phyloP scores from a whole-genome alignment of 257 asterid genomes.

The Pogostemon cablin region DNA sequence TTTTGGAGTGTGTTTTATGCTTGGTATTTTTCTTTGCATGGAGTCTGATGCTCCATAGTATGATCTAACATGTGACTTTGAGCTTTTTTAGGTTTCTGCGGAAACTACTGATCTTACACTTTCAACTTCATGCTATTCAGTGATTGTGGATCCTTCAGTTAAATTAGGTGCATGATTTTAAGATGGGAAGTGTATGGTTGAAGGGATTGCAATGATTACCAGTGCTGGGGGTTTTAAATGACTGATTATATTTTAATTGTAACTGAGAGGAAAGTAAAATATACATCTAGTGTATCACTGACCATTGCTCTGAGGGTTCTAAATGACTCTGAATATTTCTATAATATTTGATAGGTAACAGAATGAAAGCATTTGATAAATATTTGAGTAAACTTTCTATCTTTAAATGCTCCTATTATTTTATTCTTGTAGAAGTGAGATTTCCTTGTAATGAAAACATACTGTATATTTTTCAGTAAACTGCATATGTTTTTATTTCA shows the following conservation, averaged over 20 bases:
- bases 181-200: slow-evolving; percentile 10
- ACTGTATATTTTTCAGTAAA: slow-evolving; percentile 29
- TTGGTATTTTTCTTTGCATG: background rate
- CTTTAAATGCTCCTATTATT: slow-evolving; percentile 24
- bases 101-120: background rate
- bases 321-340: slow-evolving; percentile 7
- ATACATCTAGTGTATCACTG: background rate
- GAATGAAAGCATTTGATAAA: slow-evolving; percentile 3
- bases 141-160: slow-evolving; percentile 12
- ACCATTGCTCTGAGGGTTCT: slow-evolving; percentile 11
- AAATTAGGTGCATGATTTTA: slow-evolving; percentile 3
- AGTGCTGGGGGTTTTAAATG: background rate
- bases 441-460: slow-evolving; percentile 33
- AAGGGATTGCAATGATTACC: slow-evolving; percentile 1
- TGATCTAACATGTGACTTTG: background rate
- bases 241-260: slow-evolving; percentile 20
- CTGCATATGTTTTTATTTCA: slow-evolving; percentile 31
- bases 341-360: slow-evolving; percentile 13
- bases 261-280: slow-evolving; percentile 21
- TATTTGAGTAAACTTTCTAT: slow-evolving; percentile 19
- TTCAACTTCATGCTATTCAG: slow-evolving; percentile 10
- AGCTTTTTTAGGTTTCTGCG: slow-evolving; percentile 11
- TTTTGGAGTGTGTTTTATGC: background rate
- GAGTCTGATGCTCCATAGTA: background rate
- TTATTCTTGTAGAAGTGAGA: slow-evolving; percentile 34